Conservation (phyloP, 106 monocot species). For the Cymbidium sinense region DNA sequence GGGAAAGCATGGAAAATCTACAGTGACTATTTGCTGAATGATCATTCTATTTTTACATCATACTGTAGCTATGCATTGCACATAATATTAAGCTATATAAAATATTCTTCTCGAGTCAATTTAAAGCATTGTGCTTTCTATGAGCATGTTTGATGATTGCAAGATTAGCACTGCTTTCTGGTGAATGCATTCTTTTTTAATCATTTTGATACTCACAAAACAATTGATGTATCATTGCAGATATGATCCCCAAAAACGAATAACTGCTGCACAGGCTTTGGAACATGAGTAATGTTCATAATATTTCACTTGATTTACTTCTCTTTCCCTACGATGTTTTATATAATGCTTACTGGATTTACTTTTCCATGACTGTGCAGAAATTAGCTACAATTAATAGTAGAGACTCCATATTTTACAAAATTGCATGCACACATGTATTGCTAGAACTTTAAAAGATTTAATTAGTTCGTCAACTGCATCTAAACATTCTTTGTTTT, state of each 20-base stretch:
- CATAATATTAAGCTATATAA: background rate
- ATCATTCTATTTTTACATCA: background rate
- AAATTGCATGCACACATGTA: background rate
- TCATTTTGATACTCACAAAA: conserved; percentile 4
- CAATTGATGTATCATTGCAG: conserved; percentile 33
- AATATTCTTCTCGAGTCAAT: conserved; percentile 6
- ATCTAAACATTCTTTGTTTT: background rate
- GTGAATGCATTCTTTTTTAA: background rate
- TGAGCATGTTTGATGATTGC: background rate
- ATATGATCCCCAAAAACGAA: conserved; percentile 90
- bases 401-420: background rate
- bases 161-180: background rate
- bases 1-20: background rate
- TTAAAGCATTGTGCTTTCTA: background rate
- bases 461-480: background rate
- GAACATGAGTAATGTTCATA: conserved; percentile 83
- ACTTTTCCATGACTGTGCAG: background rate
- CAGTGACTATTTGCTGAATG: background rate
- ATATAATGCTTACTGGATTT: background rate
- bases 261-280: conserved; percentile 95
- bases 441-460: background rate
- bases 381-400: background rate
- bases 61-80: background rate
- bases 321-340: background rate
- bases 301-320: conserved; percentile 11